Conservation (phyloP, 2,329 filamentous ascomycete genomes). For the Colletotrichum nymphaeae region DNA sequence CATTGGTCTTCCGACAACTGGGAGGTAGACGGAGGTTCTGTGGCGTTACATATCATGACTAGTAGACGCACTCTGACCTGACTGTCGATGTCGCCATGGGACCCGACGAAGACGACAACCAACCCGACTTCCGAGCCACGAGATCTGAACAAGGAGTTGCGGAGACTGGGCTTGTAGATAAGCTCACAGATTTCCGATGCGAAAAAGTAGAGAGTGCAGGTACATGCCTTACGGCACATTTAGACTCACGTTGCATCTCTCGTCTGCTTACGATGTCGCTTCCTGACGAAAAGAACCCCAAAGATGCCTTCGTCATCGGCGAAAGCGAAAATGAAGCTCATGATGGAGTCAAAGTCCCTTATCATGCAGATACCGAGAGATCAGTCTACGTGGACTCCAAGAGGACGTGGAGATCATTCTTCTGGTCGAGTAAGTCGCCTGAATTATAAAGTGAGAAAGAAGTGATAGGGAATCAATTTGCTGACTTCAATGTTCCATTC, state of each 20-base stretch:
- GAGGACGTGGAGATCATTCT: constrained; percentile 48
- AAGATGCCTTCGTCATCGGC: not conserved
- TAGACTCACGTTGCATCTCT: not conserved
- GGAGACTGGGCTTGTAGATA: not conserved
- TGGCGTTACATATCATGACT: not conserved
- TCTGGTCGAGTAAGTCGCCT: constrained; percentile 40
- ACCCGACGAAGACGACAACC: constrained; percentile 25
- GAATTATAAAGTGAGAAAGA: not conserved
- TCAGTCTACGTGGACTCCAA: constrained; percentile 51
- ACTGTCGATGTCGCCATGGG: constrained; percentile 28
- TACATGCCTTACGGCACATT: not conserved
- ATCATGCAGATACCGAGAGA: not conserved
- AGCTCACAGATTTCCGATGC: not conserved
- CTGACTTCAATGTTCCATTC: not conserved
- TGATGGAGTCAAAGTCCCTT: not conserved
- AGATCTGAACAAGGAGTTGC: not conserved
- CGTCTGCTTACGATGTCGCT: not conserved
- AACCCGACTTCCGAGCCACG: not conserved
- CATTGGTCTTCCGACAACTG: not conserved
- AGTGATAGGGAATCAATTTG: not conserved
- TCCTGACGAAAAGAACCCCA: not conserved
- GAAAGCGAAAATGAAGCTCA: not conserved
- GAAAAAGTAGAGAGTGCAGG: not conserved
- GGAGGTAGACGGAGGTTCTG: not conserved
- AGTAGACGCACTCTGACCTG: not conserved